phyloP scores from a whole-genome alignment of 2,329 filamentous ascomycete species.

The Drechslera avenae region DNA sequence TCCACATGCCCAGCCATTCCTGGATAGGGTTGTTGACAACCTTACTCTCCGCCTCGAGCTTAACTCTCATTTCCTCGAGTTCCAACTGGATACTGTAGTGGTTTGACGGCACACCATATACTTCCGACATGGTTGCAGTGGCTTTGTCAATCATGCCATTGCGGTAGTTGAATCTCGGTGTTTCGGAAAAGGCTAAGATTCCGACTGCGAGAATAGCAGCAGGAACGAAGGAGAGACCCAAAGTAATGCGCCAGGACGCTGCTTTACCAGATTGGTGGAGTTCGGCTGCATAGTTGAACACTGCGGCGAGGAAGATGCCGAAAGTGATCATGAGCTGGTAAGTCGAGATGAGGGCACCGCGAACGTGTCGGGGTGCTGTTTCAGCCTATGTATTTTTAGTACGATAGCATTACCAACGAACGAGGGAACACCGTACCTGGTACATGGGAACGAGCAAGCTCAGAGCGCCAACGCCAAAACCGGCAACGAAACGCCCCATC shows the following conservation, averaged over 20 bases:
- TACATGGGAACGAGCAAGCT: conserved; percentile 65
- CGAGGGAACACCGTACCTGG: conserved; percentile 44
- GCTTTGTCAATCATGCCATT: conserved; percentile 58
- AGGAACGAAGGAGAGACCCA: conserved; percentile 62
- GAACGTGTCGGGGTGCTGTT: conserved; percentile 65
- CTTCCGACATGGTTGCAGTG: conserved; percentile 55
- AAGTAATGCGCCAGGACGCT: conserved; percentile 67
- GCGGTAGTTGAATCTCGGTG: conserved; percentile 62
- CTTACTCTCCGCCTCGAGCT: conserved; percentile 56
- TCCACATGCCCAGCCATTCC: conserved; percentile 62
- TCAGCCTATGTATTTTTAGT: conserved; percentile 52
- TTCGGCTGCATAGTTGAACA: conserved; percentile 65
- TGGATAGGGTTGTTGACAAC: conserved; percentile 52
- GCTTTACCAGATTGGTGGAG: conserved; percentile 48
- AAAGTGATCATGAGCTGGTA: conserved; percentile 73
- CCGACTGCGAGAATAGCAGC: conserved; percentile 58
- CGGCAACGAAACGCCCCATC: conserved; percentile 65
- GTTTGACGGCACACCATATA: conserved; percentile 60
- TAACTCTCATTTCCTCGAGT: conserved; percentile 60
- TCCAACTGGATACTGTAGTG: conserved; percentile 59
- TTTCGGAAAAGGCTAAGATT: conserved; percentile 60
- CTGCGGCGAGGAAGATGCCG: conserved; percentile 61
- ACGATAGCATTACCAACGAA: background rate
- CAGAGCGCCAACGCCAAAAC: conserved; percentile 67
- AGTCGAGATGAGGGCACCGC: conserved; percentile 64